phyloP scores from a whole-genome alignment of 768 basidiomycete genomes.

The Tylopilus plumbeoviolaceoides region DNA sequence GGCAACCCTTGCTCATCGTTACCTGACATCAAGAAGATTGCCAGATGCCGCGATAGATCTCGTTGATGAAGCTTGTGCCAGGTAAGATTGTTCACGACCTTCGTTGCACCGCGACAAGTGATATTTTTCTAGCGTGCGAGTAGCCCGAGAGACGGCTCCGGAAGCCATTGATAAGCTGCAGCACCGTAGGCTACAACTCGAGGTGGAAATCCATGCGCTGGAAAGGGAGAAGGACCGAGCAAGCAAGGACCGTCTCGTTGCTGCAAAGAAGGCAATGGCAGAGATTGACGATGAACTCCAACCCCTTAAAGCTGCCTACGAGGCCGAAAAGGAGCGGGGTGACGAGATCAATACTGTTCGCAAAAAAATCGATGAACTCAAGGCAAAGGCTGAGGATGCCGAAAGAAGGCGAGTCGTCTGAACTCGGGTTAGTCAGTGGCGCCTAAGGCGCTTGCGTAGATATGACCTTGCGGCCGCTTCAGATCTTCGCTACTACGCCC shows the following conservation, averaged over 20 bases:
- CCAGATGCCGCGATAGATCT: slow-evolving; percentile 90
- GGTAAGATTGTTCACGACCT: slow-evolving; percentile 40
- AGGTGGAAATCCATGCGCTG: slow-evolving; percentile 92
- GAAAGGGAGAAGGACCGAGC: slow-evolving; percentile 89
- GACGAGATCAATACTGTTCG: slow-evolving; percentile 76
- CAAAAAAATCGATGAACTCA: slow-evolving; percentile 84
- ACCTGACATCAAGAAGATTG: slow-evolving; percentile 74
- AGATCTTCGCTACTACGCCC: slow-evolving; percentile 86
- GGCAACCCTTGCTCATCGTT: slow-evolving; percentile 89
- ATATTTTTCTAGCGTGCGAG: slow-evolving; percentile 60
- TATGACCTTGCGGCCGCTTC: slow-evolving; percentile 74
- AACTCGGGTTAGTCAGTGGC: not conserved
- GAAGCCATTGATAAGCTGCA: slow-evolving; percentile 92
- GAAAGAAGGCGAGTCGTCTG: slow-evolving; percentile 64
- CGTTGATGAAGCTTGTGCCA: slow-evolving; percentile 88
- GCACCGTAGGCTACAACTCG: slow-evolving; percentile 82
- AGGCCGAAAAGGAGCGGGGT: slow-evolving; percentile 77
- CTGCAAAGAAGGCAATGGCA: slow-evolving; percentile 73
- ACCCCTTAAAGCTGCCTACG: slow-evolving; percentile 81
- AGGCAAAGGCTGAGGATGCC: slow-evolving; percentile 89
- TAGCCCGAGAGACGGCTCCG: slow-evolving; percentile 91
- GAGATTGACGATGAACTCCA: slow-evolving; percentile 81
- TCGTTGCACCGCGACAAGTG: not conserved
- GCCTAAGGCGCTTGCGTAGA: slow-evolving; percentile 29
- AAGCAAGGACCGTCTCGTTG: slow-evolving; percentile 75